Evolutionary conservation across 1,284 basidiomycete species (phyloP).

Genomic region (Heterobasidion occidentale): DNA sequence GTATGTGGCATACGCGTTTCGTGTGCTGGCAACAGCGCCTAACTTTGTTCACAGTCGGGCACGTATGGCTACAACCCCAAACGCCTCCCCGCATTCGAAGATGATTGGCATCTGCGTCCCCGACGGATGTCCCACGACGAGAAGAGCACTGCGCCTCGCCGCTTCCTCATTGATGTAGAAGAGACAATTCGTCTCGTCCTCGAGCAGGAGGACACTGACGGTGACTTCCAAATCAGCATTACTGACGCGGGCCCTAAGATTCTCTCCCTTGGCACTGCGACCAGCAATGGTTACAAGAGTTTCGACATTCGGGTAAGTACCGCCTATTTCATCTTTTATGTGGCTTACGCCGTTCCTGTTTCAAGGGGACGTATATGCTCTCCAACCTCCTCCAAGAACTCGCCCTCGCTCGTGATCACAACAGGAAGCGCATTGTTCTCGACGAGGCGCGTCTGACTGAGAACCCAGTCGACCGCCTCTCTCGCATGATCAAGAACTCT

Average conservation of each 20-base stretch:
- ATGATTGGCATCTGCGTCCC: conserved; percentile 63
- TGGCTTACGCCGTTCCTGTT: background rate
- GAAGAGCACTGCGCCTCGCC: conserved; percentile 64
- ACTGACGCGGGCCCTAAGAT: conserved; percentile 97
- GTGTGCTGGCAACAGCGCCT: background rate
- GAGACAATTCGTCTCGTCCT: conserved; percentile 95
- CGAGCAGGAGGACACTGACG: conserved; percentile 97
- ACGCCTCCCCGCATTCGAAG: conserved; percentile 60
- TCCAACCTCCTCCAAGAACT: conserved; percentile 99
- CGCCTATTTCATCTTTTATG: background rate
- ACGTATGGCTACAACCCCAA: conserved; percentile 45
- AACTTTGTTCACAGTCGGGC: conserved; percentile 16
- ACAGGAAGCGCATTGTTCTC: conserved; percentile 93
- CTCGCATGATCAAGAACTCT: conserved; percentile 96
- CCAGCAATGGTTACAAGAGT: conserved; percentile 95
- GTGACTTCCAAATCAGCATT: conserved; percentile 94
- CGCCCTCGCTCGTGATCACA: conserved; percentile 93
- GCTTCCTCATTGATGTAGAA: conserved; percentile 98
- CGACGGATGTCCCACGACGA: conserved; percentile 84
- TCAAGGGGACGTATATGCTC: conserved; percentile 95
- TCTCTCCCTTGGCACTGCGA: conserved; percentile 91
- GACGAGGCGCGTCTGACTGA: conserved; percentile 94
- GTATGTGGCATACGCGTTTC: conserved; percentile 35
- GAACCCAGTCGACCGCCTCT: conserved; percentile 95
- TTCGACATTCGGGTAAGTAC: conserved; percentile 84